phyloP scores from a whole-genome alignment of 495 filamentous ascomycete species.

The Chaetomium fimeti region DNA sequence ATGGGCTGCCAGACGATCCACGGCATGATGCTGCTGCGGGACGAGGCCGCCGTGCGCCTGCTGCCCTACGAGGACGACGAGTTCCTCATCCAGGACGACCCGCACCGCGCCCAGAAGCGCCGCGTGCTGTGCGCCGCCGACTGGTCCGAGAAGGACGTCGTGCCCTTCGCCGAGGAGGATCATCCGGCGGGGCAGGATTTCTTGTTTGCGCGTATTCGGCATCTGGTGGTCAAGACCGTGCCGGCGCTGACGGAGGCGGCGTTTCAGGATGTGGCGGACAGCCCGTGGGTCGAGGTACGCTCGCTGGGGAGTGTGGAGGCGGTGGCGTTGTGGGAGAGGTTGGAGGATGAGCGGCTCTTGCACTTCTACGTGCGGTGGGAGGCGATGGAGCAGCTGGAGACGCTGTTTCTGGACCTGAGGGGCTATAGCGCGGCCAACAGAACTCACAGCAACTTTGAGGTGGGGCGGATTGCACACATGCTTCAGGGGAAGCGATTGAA shows the following conservation, averaged over 20 bases:
- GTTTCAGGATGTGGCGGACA: not conserved
- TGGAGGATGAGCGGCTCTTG: slow-evolving; percentile 14
- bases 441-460: not conserved
- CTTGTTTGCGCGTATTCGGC: not conserved
- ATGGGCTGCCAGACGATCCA: not conserved
- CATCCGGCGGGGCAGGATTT: not conserved
- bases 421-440: not conserved
- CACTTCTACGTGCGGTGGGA: slow-evolving; percentile 20
- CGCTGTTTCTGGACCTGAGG: slow-evolving; percentile 26
- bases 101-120: too few relatives aligned
- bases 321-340: not conserved
- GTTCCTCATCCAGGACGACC: too few relatives aligned
- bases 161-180: slow-evolving; percentile 1
- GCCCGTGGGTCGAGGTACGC: not conserved
- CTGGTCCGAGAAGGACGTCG: slow-evolving; percentile 11
- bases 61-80: slow-evolving; percentile 15
- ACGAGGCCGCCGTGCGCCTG: not conserved
- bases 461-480: slow-evolving; percentile 4
- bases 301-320: not conserved
- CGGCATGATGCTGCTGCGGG: not conserved
- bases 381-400: slow-evolving; percentile 20
- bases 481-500: slow-evolving; percentile 8
- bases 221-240: slow-evolving; percentile 13
- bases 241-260: not conserved
- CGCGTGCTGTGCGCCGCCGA: not conserved